Evolutionary conservation across 2,329 filamentous ascomycete species (phyloP).

Genomic region (Coniochaeta sp.): DNA sequence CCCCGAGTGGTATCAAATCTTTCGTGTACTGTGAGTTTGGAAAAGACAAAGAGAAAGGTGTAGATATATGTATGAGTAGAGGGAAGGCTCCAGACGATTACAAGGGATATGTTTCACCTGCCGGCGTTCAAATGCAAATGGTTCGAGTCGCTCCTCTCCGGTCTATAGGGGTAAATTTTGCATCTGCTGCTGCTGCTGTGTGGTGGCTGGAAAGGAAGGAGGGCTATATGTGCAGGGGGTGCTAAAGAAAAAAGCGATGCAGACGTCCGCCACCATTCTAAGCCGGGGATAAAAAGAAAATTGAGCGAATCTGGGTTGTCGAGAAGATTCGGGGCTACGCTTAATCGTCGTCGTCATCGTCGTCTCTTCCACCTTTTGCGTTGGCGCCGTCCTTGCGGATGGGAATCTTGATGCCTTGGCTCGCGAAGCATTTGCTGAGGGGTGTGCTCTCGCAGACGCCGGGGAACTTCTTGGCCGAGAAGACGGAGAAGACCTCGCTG

Average conservation of each 20-base stretch:
- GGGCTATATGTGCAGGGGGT: background rate
- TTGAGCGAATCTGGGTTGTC: background rate
- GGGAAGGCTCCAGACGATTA: background rate
- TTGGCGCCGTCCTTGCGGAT: slow-evolving; percentile 75
- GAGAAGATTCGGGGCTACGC: background rate
- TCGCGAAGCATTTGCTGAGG: slow-evolving; percentile 86
- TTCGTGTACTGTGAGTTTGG: background rate
- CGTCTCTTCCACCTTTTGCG: slow-evolving; percentile 38
- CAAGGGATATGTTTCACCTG: background rate
- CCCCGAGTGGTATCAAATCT: background rate
- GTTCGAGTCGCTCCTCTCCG: background rate
- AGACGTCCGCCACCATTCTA: background rate
- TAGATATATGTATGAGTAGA: background rate
- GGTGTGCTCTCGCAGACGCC: slow-evolving; percentile 91
- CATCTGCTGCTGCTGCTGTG: background rate
- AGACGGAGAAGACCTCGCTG: slow-evolving; percentile 87
- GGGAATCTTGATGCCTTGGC: slow-evolving; percentile 93
- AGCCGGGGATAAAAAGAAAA: background rate
- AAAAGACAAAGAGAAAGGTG: background rate
- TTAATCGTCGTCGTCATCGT: slow-evolving; percentile 43
- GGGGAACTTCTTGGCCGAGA: slow-evolving; percentile 95
- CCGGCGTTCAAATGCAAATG: background rate
- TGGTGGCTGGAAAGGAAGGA: background rate
- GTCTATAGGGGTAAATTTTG: background rate
- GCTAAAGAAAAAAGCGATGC: background rate